Evolutionary conservation across 1,284 basidiomycete genomes (phyloP).

Genomic region (Marasmius fiardii): DNA sequence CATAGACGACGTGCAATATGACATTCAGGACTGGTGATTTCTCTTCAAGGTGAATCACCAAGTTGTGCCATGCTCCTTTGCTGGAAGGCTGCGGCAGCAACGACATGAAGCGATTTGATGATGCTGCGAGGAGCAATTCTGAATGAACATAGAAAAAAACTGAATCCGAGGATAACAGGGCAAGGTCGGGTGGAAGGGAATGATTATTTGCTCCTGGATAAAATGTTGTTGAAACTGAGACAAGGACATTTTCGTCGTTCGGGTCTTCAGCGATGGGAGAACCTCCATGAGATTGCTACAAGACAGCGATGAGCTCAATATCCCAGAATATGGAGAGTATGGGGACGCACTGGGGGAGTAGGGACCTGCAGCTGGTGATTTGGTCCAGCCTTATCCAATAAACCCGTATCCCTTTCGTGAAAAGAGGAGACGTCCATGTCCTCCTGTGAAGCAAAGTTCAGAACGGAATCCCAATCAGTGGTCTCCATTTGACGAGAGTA

Average conservation of each 20-base stretch:
- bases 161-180: slow-evolving; percentile 65
- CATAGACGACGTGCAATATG: slow-evolving; percentile 58
- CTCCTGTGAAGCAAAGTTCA: slow-evolving; percentile 57
- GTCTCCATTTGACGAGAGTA: slow-evolving; percentile 31
- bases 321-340: neutral
- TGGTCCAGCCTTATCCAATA: neutral
- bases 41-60: slow-evolving; percentile 47
- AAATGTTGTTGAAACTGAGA: slow-evolving; percentile 79
- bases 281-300: slow-evolving; percentile 46
- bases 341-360: slow-evolving; percentile 58
- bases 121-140: slow-evolving; percentile 43
- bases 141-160: slow-evolving; percentile 74
- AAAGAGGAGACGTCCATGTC: slow-evolving; percentile 4
- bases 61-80: slow-evolving; percentile 32
- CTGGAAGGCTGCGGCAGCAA: slow-evolving; percentile 38
- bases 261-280: slow-evolving; percentile 43
- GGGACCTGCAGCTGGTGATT: slow-evolving; percentile 37
- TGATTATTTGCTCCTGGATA: slow-evolving; percentile 63
- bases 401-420: neutral
- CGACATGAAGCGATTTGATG: slow-evolving; percentile 51
- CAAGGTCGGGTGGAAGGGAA: slow-evolving; percentile 51
- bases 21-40: slow-evolving; percentile 55
- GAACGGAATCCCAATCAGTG: slow-evolving; percentile 57
- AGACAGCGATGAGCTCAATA: slow-evolving; percentile 3
- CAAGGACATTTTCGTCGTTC: slow-evolving; percentile 39